phyloP scores from a whole-genome alignment of 352 stramenopile species.

The Aphanomyces cochlioides region DNA sequence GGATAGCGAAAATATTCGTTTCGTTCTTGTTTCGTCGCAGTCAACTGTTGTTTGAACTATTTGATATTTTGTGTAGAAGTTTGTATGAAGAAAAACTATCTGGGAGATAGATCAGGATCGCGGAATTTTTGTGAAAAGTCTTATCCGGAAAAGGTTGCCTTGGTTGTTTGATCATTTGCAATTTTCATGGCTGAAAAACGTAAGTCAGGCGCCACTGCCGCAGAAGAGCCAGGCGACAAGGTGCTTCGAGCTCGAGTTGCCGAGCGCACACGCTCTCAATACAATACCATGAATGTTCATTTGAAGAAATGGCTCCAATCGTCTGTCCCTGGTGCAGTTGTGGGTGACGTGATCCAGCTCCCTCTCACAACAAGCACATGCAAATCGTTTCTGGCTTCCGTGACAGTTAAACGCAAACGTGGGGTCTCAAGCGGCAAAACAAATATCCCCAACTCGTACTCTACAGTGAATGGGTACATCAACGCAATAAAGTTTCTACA shows the following conservation, averaged over 20 bases:
- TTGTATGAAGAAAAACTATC: no score
- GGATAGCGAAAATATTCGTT: no score
- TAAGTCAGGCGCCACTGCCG: not conserved
- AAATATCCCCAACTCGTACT: constrained; percentile 12
- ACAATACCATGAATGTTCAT: constrained; percentile 4
- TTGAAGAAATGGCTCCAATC: not conserved
- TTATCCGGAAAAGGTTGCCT: no score
- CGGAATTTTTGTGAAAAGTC: no score
- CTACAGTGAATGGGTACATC: constrained; percentile 1
- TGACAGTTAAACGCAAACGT: not conserved
- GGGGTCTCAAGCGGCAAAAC: not conserved
- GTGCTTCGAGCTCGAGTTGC: not conserved
- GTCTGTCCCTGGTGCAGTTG: not conserved
- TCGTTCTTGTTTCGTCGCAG: no score
- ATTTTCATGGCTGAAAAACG: no score
- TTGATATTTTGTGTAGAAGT: no score
- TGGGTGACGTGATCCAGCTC: not conserved
- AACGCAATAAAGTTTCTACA: constrained; percentile 10
- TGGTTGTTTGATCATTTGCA: no score
- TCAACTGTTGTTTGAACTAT: no score
- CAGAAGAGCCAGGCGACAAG: not conserved
- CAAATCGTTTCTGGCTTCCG: not conserved
- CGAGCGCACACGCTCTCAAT: not conserved
- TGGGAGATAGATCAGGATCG: no score
- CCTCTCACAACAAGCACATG: not conserved